Base-by-base conservation (phyloP, 768 basidiomycete genomes). In the Bullera alba region DNA sequence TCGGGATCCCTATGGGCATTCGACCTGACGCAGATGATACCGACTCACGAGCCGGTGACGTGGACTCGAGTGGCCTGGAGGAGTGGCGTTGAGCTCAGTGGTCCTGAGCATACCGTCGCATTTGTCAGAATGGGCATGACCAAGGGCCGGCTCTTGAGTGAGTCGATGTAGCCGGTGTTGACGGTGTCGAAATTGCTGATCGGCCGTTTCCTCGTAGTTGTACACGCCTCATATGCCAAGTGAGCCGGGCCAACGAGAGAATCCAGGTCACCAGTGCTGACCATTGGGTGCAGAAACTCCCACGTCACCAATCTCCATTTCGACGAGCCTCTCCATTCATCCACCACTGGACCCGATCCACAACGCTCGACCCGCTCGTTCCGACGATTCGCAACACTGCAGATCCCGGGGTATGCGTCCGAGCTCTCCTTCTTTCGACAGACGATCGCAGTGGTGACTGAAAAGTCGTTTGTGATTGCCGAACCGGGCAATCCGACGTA, bases 401-500 rank as follows among this genome's bases (percentile, higher is more conserved):
- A 21, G 7, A 37, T 69, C 0, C 63, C 67, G 26, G 67, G 67
- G 28, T 56, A 55, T 39, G 64, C 64, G 1, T 61, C 61, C 10
- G 63, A 63, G 16, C 42, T 69, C 15, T 51, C 50, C 6, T 69
- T 69, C 48, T 69, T 69, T 51, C 49, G 57, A 16, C 61, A 65
- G 48, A 69, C 67, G 0, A 56, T 65, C 3, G 61, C 67, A 8
- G 57, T 59, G 0, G 58, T 67, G 22, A 58, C 61, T 2, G 61
- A 62, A 22, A 63, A 61, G 32, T 19, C 46, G 5, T 63, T 69
- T 39, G 53, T 65, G 27, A 61, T 69, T 45, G 63, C 61, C 44
- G 67, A 69, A 50, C 63, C 67, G 15, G 67, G 67, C 3, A 63
- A 64, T 46, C 60, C 65, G 22, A 53, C 58, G 15, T 55, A 43